Conservation (phyloP, 2,329 filamentous ascomycete genomes). For the Trichophyton rubrum region DNA sequence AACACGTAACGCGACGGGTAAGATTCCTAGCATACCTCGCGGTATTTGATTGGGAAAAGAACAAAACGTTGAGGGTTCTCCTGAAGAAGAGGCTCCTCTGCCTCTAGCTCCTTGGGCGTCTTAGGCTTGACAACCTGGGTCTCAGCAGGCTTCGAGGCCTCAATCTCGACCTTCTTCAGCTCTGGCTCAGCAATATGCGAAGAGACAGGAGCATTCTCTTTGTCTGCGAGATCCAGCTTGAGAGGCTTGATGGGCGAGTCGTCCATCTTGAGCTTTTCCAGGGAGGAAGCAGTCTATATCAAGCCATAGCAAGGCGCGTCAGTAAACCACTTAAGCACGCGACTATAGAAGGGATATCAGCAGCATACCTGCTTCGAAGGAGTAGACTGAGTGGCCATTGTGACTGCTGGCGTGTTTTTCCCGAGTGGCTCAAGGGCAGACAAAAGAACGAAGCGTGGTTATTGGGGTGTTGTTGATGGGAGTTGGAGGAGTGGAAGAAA, state of each 20-base stretch:
- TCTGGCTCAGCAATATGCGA: conserved; percentile 41
- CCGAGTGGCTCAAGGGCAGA: background rate
- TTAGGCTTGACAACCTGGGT: conserved; percentile 29
- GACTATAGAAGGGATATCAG: conserved; percentile 25
- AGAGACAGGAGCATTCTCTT: conserved; percentile 61
- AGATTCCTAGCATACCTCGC: conserved; percentile 65
- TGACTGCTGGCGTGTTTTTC: conserved; percentile 7
- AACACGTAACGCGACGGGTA: conserved; percentile 38
- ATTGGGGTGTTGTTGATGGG: conserved; percentile 5
- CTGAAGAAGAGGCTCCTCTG: conserved; percentile 78
- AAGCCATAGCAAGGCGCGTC: conserved; percentile 24
- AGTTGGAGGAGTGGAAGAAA: conserved; percentile 10
- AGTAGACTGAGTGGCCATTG: conserved; percentile 68
- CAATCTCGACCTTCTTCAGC: conserved; percentile 38
- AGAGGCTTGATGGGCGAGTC: conserved; percentile 87
- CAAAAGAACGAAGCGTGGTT: background rate
- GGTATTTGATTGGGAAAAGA: conserved; percentile 97
- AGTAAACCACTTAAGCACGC: conserved; percentile 16
- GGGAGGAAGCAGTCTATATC: conserved; percentile 65
- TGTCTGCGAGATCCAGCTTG: conserved; percentile 59
- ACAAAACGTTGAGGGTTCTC: conserved; percentile 96
- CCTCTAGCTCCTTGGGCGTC: conserved; percentile 55
- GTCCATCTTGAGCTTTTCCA: conserved; percentile 76
- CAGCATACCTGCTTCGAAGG: conserved; percentile 58
- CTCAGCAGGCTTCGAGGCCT: conserved; percentile 35